Conservation (phyloP, 169 alveolate genomes). For the Miamiensis avidus region DNA sequence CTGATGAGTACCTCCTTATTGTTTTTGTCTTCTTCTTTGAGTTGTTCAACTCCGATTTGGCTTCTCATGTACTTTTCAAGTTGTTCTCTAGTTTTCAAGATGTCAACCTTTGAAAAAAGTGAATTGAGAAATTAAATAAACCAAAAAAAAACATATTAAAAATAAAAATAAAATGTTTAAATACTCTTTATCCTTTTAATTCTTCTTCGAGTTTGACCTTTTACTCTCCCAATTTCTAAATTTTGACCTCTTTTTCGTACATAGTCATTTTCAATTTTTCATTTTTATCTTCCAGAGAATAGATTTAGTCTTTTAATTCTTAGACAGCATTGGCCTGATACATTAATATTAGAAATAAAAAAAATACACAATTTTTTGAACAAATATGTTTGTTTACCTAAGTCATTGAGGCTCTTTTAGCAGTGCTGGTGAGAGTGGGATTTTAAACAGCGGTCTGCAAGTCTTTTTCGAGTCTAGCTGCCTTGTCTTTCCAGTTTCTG, state of each 20-base stretch:
- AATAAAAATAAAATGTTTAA: too few relatives aligned
- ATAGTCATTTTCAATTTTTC: neutral
- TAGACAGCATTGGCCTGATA: neutral
- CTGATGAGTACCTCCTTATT: conserved; percentile 20
- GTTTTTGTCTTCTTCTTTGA: neutral
- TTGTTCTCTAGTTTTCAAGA: conserved; percentile 4
- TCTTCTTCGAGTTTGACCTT: neutral
- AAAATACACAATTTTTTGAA: too few relatives aligned
- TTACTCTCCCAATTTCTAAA: neutral
- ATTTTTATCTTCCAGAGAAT: neutral
- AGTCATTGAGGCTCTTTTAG: neutral
- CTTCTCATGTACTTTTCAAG: neutral
- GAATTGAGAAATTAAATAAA: neutral
- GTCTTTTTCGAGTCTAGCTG: neutral
- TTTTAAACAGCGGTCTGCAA: too few relatives aligned
- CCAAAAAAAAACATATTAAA: neutral
- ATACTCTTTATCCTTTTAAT: neutral
- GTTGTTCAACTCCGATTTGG: conserved; percentile 1
- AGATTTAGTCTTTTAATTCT: neutral
- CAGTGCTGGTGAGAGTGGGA: neutral
- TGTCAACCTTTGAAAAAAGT: conserved; percentile 1
- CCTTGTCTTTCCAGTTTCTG: neutral
- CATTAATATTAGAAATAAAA: neutral
- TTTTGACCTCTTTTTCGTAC: neutral
- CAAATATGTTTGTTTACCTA: neutral